Conservation (phyloP, 192 early-diverging fungal species). For the Phycomyces blakesleeanus region DNA sequence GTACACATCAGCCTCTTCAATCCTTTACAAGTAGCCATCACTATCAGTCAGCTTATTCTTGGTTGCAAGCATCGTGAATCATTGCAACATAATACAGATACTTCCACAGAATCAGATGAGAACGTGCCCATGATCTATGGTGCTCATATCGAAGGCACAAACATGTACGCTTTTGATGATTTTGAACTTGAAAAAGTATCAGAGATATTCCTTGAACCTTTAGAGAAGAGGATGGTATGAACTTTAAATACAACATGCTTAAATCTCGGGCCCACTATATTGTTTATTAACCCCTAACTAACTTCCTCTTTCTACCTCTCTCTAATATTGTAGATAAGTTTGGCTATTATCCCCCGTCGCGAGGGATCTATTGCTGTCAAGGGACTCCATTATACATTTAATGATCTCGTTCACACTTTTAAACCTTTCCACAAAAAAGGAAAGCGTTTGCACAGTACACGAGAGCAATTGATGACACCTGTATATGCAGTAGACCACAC, state of each 20-base stretch:
- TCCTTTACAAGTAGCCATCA: constrained; percentile 68
- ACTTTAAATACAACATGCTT: not conserved
- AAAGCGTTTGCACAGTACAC: constrained; percentile 71
- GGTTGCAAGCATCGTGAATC: constrained; percentile 49
- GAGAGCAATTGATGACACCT: constrained; percentile 53
- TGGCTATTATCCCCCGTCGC: constrained; percentile 66
- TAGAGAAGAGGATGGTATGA: constrained; percentile 44
- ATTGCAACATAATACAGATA: constrained; percentile 15
- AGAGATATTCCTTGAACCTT: constrained; percentile 46
- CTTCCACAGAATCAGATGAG: not conserved
- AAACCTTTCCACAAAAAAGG: constrained; percentile 65
- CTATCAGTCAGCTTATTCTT: constrained; percentile 59
- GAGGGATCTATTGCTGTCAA: constrained; percentile 70
- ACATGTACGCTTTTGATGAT: constrained; percentile 32
- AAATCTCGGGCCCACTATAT: too few relatives aligned
- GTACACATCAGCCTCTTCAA: constrained; percentile 64
- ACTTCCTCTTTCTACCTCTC: too few relatives aligned
- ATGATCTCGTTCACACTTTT: constrained; percentile 71
- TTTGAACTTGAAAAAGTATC: constrained; percentile 60
- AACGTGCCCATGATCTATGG: constrained; percentile 10
- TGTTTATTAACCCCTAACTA: too few relatives aligned
- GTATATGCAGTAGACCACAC: constrained; percentile 69
- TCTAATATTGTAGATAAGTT: constrained; percentile 61
- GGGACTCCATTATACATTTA: constrained; percentile 76
- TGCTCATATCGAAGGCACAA: constrained; percentile 5